Percentiles rank a stretch among this genome's conserved stretches.
These are phyloP conservation scores for Aspergillus ustus DNA, from an alignment of 2,329 filamentous ascomycete genomes.

Conservation along the genomic window DNA sequence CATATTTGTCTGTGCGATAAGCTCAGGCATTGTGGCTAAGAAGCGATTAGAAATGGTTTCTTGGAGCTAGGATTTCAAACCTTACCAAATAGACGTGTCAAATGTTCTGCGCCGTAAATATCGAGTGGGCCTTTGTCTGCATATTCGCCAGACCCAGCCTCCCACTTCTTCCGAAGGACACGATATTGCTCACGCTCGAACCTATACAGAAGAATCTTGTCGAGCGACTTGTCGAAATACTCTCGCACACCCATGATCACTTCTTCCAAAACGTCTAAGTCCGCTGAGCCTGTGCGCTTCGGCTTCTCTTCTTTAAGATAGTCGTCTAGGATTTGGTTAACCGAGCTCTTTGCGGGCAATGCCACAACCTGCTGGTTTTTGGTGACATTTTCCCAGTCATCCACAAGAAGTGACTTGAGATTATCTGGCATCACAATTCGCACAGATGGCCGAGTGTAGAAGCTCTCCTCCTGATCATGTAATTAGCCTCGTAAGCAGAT, in stretches of 20 bases:
- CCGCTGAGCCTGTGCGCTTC: slow-evolving; percentile 66
- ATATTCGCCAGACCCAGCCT: slow-evolving; percentile 64
- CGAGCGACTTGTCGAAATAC: slow-evolving; percentile 91
- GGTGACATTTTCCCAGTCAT: slow-evolving; percentile 98
- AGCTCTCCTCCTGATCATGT: slow-evolving; percentile 76
- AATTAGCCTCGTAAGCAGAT: slow-evolving; percentile 8
- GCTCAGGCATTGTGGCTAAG: slow-evolving; percentile 84
- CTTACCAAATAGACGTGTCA: slow-evolving; percentile 85
- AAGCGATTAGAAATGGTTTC: slow-evolving; percentile 9
- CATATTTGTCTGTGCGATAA: slow-evolving; percentile 98
- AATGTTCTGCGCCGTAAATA: slow-evolving; percentile 90
- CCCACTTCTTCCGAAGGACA: slow-evolving; percentile 73
- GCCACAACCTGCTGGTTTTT: slow-evolving; percentile 91
- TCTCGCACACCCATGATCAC: slow-evolving; percentile 83
- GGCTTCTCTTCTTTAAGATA: slow-evolving; percentile 74
- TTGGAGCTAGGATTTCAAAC: slow-evolving; percentile 18
- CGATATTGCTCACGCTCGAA: slow-evolving; percentile 91
- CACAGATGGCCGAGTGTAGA: slow-evolving; percentile 81
- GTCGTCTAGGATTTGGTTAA: slow-evolving; percentile 77
- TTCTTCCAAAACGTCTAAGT: slow-evolving; percentile 86
- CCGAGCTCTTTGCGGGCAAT: slow-evolving; percentile 76
- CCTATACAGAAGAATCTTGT: slow-evolving; percentile 87
- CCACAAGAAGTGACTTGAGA: slow-evolving; percentile 89
- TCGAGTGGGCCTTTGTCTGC: slow-evolving; percentile 75
- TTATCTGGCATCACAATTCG: slow-evolving; percentile 85